phyloP scores from a whole-genome alignment of 1,284 basidiomycete genomes.

The Microbotryum intermedium region DNA sequence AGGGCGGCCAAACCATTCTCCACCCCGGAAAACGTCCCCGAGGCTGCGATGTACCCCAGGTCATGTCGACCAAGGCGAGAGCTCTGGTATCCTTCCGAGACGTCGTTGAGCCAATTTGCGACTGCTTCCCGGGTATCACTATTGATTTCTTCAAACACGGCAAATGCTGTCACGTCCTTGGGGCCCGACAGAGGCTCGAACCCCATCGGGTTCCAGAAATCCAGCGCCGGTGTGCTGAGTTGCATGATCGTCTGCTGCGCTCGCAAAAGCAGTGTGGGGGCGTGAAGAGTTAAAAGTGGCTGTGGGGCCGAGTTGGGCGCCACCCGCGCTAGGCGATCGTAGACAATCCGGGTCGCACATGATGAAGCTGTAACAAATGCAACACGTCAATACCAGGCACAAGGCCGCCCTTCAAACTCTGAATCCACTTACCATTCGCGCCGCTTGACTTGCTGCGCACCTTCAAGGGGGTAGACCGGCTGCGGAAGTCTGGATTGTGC shows the following conservation, averaged over 20 bases:
- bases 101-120: conserved; percentile 51
- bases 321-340: no score
- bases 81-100: conserved; percentile 39
- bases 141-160: conserved; percentile 53
- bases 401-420: no score
- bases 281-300: background rate
- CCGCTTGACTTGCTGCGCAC: no score
- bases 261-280: conserved; percentile 3
- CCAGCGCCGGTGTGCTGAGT: conserved; percentile 54
- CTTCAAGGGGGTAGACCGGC: no score
- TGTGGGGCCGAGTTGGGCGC: no score
- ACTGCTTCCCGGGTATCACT: conserved; percentile 46
- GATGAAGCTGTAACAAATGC: no score
- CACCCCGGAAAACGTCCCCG: background rate
- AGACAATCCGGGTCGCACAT: no score
- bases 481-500: conserved; percentile 15
- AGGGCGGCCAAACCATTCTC: background rate
- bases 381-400: no score
- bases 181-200: conserved; percentile 57
- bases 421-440: no score
- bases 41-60: conserved; percentile 1
- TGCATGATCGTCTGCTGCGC: conserved; percentile 47
- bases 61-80: conserved; percentile 26
- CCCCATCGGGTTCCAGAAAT: conserved; percentile 74
- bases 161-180: conserved; percentile 59